phyloP scores from a whole-genome alignment of 2,329 filamentous ascomycete species.

The Trichophyton mentagrophytes region DNA sequence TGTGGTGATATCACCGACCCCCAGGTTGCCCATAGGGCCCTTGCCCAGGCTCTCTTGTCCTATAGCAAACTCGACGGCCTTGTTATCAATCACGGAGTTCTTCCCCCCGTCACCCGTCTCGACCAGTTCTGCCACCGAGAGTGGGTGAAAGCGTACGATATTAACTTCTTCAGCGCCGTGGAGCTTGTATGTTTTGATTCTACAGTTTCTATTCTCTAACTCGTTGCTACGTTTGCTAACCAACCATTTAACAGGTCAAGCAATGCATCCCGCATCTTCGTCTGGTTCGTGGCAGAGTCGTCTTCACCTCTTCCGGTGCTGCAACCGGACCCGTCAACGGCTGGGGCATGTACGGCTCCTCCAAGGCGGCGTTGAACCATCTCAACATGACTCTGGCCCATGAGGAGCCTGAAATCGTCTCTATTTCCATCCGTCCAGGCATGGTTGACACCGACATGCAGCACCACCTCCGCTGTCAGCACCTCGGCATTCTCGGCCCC shows the following conservation, averaged over 20 bases:
- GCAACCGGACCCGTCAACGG: conserved; percentile 51
- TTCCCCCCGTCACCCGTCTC: conserved; percentile 63
- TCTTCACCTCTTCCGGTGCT: conserved; percentile 73
- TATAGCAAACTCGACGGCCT: conserved; percentile 66
- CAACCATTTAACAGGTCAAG: conserved; percentile 45
- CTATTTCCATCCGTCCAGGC: conserved; percentile 62
- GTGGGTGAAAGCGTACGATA: conserved; percentile 64
- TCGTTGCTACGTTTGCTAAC: background rate
- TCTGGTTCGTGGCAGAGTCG: conserved; percentile 53
- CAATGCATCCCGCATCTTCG: conserved; percentile 58
- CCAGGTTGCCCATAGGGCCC: conserved; percentile 45
- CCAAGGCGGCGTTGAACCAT: conserved; percentile 75
- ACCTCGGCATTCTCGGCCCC: conserved; percentile 38
- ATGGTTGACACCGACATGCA: conserved; percentile 88
- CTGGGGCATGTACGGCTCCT: conserved; percentile 72
- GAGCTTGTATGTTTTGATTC: conserved; percentile 49
- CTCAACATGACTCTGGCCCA: conserved; percentile 57
- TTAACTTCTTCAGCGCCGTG: conserved; percentile 77
- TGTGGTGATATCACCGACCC: conserved; percentile 46
- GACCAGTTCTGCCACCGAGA: conserved; percentile 50
- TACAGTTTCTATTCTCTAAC: background rate
- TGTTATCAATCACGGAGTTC: conserved; percentile 74
- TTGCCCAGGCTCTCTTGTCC: conserved; percentile 50
- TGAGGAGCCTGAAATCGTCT: conserved; percentile 66
- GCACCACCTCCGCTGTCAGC: conserved; percentile 56